Percentiles rank a stretch among this genome's conserved stretches.
Conservation (phyloP, 164 flowering plant genomes). For the Annona squamosa region DNA sequence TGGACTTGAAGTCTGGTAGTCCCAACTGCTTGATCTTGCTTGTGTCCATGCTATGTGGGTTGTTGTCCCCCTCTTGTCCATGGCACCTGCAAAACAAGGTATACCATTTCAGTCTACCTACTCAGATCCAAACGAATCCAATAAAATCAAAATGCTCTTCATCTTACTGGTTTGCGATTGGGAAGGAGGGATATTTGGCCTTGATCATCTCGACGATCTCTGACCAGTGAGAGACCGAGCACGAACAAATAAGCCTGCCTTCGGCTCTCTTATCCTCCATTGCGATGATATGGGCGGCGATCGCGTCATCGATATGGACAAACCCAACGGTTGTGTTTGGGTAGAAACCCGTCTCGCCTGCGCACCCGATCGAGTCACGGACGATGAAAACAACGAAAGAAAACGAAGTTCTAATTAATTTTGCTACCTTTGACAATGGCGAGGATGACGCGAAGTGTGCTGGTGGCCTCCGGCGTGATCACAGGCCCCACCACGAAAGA, state of each 20-base stretch:
- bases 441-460: slow-evolving; percentile 54
- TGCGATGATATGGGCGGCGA: slow-evolving; percentile 65
- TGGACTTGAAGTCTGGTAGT: slow-evolving; percentile 54
- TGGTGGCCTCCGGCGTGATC: slow-evolving; percentile 81
- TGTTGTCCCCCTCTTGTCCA: slow-evolving; percentile 48
- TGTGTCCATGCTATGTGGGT: slow-evolving; percentile 72
- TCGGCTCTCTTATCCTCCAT: slow-evolving; percentile 75
- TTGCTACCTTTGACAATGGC: slow-evolving; percentile 49
- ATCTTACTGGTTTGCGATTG: slow-evolving; percentile 52
- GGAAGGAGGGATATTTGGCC: slow-evolving; percentile 68
- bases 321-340: slow-evolving; percentile 73
- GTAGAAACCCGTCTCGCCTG: slow-evolving; percentile 50
- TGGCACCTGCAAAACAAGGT: slow-evolving; percentile 38
- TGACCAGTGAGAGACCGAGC: slow-evolving; percentile 78
- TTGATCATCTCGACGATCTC: slow-evolving; percentile 70
- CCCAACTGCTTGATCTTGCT: slow-evolving; percentile 68
- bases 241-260: slow-evolving; percentile 79
- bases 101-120: not conserved
- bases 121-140: not conserved
- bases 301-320: slow-evolving; percentile 84
- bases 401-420: too few species aligned
- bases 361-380: too few species aligned
- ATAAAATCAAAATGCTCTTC: not conserved
- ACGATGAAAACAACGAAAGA: too few species aligned
- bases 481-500: slow-evolving; percentile 79